These are phyloP conservation scores for Alnus rubra DNA, from an alignment of 306 rosid species.

Conservation along the genomic window DNA sequence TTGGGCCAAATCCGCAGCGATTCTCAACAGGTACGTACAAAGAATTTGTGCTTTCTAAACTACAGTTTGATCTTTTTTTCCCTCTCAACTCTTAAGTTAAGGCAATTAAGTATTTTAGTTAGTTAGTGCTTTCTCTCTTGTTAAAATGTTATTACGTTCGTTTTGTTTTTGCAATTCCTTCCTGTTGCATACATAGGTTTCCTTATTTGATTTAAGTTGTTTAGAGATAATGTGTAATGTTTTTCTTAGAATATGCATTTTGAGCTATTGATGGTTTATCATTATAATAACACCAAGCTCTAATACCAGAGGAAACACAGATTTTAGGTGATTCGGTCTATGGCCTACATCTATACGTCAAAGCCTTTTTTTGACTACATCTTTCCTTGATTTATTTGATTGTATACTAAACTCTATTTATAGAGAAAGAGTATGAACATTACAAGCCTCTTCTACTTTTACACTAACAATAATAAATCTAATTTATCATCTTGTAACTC, in stretches of 20 bases:
- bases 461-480: too few species aligned
- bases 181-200: neutral
- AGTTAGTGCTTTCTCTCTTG: constrained; percentile 3
- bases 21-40: constrained; percentile 72
- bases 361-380: too few species aligned
- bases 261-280: neutral
- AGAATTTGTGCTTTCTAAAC: constrained; percentile 11
- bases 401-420: too few species aligned
- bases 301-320: too few species aligned
- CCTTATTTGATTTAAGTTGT: neutral
- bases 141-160: neutral
- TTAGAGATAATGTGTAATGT: constrained; percentile 7
- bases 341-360: too few species aligned
- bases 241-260: constrained; percentile 1
- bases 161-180: neutral
- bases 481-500: too few species aligned
- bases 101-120: constrained; percentile 7
- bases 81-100: constrained; percentile 6
- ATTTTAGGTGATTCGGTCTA: too few species aligned
- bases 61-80: constrained; percentile 17
- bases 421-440: too few species aligned
- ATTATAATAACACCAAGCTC: too few species aligned
- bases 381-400: too few species aligned
- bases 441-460: too few species aligned
- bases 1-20: constrained; percentile 96